Conservation (phyloP, 768 basidiomycete genomes). For the Boletus sp. region DNA sequence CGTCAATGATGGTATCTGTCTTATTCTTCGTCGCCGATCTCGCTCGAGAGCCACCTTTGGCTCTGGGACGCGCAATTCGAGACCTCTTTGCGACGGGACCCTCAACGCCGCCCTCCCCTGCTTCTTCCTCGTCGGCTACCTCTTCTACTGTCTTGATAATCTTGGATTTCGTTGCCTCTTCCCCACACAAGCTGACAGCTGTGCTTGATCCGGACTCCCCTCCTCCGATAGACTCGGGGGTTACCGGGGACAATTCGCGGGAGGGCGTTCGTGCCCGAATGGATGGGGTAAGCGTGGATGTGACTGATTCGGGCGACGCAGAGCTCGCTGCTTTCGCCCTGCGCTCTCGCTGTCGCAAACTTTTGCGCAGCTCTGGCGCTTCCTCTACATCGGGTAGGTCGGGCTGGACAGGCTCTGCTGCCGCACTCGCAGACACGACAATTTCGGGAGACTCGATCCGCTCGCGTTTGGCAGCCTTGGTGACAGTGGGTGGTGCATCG, state of each 20-base stretch:
- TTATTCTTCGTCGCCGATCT: constrained; percentile 15
- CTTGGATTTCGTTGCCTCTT: constrained; percentile 25
- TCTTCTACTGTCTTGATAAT: constrained; percentile 10
- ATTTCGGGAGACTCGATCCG: constrained; percentile 17
- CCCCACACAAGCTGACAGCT: constrained; percentile 31
- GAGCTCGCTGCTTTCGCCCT: constrained; percentile 17
- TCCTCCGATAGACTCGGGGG: constrained; percentile 27
- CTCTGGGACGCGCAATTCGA: constrained; percentile 19
- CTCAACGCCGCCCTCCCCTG: constrained; percentile 11
- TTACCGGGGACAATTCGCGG: constrained; percentile 20
- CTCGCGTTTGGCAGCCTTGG: constrained; percentile 22
- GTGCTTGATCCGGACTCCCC: constrained; percentile 32
- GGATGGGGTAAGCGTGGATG: constrained; percentile 30
- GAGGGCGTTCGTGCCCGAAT: constrained; percentile 20
- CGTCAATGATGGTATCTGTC: constrained; percentile 8
- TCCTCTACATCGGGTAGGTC: constrained; percentile 20
- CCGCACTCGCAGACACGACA: not conserved
- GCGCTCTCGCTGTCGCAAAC: constrained; percentile 30
- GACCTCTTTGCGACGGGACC: constrained; percentile 17
- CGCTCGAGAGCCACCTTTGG: constrained; percentile 23
- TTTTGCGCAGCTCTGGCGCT: constrained; percentile 25
- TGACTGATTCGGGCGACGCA: constrained; percentile 26
- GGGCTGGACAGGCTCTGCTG: constrained; percentile 10
- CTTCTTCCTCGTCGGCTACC: constrained; percentile 12
- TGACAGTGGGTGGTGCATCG: constrained; percentile 7